Base-by-base conservation (phyloP, 2,329 filamentous ascomycete species). In the Cadophora gregata region DNA sequence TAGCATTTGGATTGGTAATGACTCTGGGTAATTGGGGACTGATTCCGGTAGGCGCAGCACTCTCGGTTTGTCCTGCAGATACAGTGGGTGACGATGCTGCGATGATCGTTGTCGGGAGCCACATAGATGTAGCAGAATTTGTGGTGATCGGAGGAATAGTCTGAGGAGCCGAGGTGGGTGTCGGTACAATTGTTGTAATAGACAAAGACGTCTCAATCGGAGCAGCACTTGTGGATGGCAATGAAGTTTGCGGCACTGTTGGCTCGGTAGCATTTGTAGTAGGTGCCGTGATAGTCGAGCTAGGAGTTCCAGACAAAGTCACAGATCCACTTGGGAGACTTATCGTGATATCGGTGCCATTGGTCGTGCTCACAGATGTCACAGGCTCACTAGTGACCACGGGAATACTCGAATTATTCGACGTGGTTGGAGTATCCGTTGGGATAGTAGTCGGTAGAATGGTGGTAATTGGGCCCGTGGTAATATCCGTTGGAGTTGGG, bases 91-190 rank as follows among this genome's bases (percentile, higher is more conserved):
- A 70, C 10, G 69, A 68, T 38, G 69, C 67, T 53, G 70, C 71
- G 60, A 76, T 70, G 51, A 76, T 74, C 12, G 73, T 71, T 7
- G 66, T 59, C 48, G 71, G 70, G 19, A 77, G 64, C 72, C 72
- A 76, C 62, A 71, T 67, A 9, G 70, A 69, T 19, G 74, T 71
- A 14, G 62, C 65, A 24, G 64, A 69, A 29, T 76, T 71, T n/a
- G 74, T 74, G 16, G 65, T 68, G 31, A 72, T 75, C 61, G 75
- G 74, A 2, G 58, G 36, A 58, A 75, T 66, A 5, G 64, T 68
- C 19, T 65, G 50, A 24, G 65, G 67, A 5, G 63, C 25, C 8
- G 62, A 42, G n/a, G 63, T 61, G 27, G 70, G 58, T n/a, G 67
- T 65, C 8, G 69, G 56, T n/a, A 71, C 24, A 21, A 48, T 62